Conservation (phyloP, 1,284 basidiomycete genomes). For the Mycosarcoma maydis region DNA sequence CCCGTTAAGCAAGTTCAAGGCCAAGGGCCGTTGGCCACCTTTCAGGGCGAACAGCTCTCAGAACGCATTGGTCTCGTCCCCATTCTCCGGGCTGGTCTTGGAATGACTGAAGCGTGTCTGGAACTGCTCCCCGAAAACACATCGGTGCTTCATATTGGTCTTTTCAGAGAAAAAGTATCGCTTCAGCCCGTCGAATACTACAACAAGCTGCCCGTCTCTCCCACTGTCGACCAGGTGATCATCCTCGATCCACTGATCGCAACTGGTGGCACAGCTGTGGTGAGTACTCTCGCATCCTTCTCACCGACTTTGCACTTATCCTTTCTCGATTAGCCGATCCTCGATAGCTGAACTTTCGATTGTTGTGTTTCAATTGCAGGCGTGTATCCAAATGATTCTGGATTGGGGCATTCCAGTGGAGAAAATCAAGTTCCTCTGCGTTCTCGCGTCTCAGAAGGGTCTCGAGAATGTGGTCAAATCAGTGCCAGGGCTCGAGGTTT, state of each 20-base stretch:
- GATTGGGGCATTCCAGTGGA: conserved; percentile 65
- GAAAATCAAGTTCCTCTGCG: conserved; percentile 82
- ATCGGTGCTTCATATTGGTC: conserved; percentile 86
- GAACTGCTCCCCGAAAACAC: conserved; percentile 81
- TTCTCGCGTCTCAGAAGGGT: conserved; percentile 82
- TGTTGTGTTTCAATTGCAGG: conserved; percentile 10
- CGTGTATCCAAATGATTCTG: conserved; percentile 62
- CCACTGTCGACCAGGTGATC: conserved; percentile 82
- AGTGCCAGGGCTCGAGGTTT: conserved; percentile 83
- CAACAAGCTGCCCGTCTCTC: conserved; percentile 74
- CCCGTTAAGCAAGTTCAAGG: conserved; percentile 47
- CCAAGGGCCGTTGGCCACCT: conserved; percentile 50
- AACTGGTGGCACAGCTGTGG: conserved; percentile 90
- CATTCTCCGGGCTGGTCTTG: conserved; percentile 88
- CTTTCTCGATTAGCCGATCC: too few species aligned
- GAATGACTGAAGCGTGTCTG: conserved; percentile 87
- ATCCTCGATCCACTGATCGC: conserved; percentile 89
- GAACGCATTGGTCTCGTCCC: conserved; percentile 84
- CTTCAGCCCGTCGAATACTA: conserved; percentile 83
- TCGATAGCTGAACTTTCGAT: too few species aligned
- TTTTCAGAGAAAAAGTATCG: conserved; percentile 87
- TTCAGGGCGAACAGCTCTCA: conserved; percentile 53
- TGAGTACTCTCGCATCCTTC: too few species aligned
- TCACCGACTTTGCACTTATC: too few species aligned
- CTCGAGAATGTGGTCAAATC: conserved; percentile 75